A percentile compares a stretch with the other conserved stretches of the same genome.
Evolutionary conservation across 176 grass and related monocot genomes (phyloP).

Genomic region (Ananas comosus): DNA sequence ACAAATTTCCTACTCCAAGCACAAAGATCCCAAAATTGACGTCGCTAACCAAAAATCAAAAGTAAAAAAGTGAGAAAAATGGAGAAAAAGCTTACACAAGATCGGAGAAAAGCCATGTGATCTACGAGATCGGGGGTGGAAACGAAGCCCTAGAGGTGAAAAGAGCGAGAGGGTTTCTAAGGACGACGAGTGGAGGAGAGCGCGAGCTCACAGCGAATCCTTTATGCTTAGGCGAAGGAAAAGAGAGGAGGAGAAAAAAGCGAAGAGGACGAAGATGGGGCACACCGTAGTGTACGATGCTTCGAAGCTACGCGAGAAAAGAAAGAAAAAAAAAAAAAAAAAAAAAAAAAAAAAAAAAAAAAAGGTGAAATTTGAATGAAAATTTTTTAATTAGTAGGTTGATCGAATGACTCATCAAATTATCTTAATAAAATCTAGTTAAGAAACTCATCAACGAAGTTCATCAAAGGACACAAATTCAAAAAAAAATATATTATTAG

Average conservation of each 20-base stretch:
- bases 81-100: neutral
- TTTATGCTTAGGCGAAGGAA: neutral
- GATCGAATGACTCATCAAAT: no score
- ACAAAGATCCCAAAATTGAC: neutral
- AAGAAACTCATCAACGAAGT: no score
- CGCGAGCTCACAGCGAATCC: neutral
- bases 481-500: no score
- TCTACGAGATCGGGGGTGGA: neutral
- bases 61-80: neutral
- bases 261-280: neutral
- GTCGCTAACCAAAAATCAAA: neutral
- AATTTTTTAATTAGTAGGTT: no score
- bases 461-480: no score
- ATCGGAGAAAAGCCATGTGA: constrained; percentile 1
- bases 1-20: neutral
- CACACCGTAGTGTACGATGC: neutral
- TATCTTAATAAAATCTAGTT: no score
- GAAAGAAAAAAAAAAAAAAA: no score
- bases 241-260: neutral
- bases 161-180: neutral
- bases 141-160: neutral
- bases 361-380: no score
- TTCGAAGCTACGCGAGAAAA: neutral
- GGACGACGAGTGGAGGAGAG: neutral
- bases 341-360: no score